Base-by-base conservation (phyloP, 2,329 filamentous ascomycete genomes). In the Chrysoporthe austroafricana region DNA sequence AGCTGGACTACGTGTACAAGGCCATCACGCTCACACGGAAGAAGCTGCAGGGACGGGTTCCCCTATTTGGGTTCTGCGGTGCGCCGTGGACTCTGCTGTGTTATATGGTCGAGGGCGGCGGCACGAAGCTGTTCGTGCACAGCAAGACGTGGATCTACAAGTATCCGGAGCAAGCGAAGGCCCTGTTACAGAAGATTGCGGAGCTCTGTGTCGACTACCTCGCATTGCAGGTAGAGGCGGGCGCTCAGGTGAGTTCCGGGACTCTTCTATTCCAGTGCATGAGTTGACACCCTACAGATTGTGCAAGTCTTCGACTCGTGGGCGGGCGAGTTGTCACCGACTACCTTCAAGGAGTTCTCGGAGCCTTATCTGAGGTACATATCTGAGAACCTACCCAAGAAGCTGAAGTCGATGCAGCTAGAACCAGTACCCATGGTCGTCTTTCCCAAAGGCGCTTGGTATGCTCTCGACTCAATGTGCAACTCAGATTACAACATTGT, bases 61-160 rank as follows among this genome's bases (percentile, higher is more conserved):
- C 96, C 6, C 81, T 99, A 72, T 96, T 97, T 77, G 96, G 96
- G 46, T 99, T 99, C 83, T 97, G 94, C 75, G 96, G 96, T 65
- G 94, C 96, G 8, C 96, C 96, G 0, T 99, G 96, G 93, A 99
- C 96, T 2, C 81, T 99, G 69, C 86, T 99, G 76, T 97, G 95
- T 83, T 99, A 99, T 83, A 99, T 99, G 96, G 93, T 98, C 21
- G 96, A 99, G 80, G 96, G 96, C 18, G 96, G 96, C 60, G 96
- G 96, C 56, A 96, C 91, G 73, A 98, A 98, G 83, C 84, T 98
- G 76, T 98, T 98, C 82, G 89, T 92, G 69, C 90, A 97, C 80
- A 91, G 89, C 75, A 99, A 99, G 86, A 97, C 92, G 36, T 99
- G 96, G 96, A 90, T 98, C 69, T 99, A 95, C 85, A 93, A 88